Evolutionary conservation across 108 stramenopile genomes (phyloP).

Genomic region (Cyclotella kingstonii): DNA sequence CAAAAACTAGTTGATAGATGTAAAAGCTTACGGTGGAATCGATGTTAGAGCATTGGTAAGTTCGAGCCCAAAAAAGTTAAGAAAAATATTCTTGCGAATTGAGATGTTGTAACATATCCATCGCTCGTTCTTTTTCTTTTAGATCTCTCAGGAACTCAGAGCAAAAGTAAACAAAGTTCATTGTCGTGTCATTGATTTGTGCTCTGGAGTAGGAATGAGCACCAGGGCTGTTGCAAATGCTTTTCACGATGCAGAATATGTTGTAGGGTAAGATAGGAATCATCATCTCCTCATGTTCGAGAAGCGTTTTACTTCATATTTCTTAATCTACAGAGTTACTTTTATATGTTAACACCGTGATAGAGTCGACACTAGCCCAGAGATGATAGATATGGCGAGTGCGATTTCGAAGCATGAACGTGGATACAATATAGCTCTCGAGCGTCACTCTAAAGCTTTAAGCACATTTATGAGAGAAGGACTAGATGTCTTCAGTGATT

Average conservation of each 20-base stretch:
- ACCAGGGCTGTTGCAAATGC: constrained; percentile 67
- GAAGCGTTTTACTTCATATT: neutral
- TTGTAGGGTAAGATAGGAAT: constrained; percentile 45
- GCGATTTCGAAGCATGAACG: constrained; percentile 41
- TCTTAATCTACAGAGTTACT: neutral
- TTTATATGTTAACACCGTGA: neutral
- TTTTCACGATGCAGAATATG: constrained; percentile 61
- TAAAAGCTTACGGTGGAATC: constrained; percentile 69
- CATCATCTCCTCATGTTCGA: neutral
- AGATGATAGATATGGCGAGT: constrained; percentile 80
- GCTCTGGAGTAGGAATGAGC: constrained; percentile 82
- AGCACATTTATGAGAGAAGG: constrained; percentile 14
- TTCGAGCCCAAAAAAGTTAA: neutral
- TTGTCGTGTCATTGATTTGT: constrained; percentile 64
- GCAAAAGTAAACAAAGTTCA: constrained; percentile 33
- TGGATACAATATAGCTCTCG: constrained; percentile 20
- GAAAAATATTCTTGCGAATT: constrained; percentile 1
- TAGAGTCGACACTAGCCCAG: constrained; percentile 65
- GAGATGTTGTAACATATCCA: neutral
- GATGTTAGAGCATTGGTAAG: constrained; percentile 53
- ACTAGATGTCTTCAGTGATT: constrained; percentile 5
- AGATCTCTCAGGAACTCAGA: constrained; percentile 46
- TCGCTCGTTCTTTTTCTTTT: neutral
- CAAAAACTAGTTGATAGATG: constrained; percentile 54
- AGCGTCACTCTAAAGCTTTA: constrained; percentile 12